Percentiles rank a stretch among this genome's conserved stretches.
Conservation (phyloP, 2,329 filamentous ascomycete genomes). For the Aspergillus thermomutatus region DNA sequence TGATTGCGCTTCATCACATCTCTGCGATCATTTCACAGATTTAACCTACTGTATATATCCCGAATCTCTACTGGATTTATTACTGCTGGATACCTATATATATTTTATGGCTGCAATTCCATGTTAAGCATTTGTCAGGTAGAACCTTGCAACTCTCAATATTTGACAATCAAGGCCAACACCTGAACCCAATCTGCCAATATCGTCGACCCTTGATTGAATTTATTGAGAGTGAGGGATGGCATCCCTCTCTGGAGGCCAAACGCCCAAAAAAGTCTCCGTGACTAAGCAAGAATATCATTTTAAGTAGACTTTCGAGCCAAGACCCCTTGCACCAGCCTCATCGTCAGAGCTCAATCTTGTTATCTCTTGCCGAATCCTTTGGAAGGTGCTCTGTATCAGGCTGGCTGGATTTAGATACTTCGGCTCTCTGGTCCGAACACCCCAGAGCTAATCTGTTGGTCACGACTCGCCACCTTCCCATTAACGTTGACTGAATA, state of each 20-base stretch:
- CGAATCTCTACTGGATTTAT: neutral
- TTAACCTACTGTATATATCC: neutral
- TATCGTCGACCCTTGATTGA: conserved; percentile 13
- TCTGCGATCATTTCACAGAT: neutral
- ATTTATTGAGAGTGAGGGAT: conserved; percentile 9
- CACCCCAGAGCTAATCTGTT: conserved; percentile 52
- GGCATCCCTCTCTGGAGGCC: conserved; percentile 1
- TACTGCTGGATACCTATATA: neutral
- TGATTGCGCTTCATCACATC: neutral
- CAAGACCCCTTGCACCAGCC: neutral
- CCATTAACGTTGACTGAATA: conserved; percentile 53
- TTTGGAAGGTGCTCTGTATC: conserved; percentile 12
- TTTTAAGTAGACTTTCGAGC: neutral
- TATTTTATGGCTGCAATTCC: neutral
- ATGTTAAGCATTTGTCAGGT: neutral
- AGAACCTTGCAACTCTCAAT: neutral
- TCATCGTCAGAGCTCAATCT: neutral
- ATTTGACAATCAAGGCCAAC: neutral
- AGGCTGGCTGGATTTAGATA: conserved; percentile 2
- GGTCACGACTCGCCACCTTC: conserved; percentile 49
- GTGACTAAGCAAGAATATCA: neutral
- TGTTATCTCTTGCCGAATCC: conserved; percentile 15
- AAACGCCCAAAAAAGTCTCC: neutral
- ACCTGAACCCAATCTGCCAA: neutral
- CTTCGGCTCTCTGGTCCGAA: conserved; percentile 43